Percentiles rank a stretch among this genome's conserved stretches.
phyloP scores from a whole-genome alignment of 2,329 filamentous ascomycete genomes.

The Dactylella cylindrospora region DNA sequence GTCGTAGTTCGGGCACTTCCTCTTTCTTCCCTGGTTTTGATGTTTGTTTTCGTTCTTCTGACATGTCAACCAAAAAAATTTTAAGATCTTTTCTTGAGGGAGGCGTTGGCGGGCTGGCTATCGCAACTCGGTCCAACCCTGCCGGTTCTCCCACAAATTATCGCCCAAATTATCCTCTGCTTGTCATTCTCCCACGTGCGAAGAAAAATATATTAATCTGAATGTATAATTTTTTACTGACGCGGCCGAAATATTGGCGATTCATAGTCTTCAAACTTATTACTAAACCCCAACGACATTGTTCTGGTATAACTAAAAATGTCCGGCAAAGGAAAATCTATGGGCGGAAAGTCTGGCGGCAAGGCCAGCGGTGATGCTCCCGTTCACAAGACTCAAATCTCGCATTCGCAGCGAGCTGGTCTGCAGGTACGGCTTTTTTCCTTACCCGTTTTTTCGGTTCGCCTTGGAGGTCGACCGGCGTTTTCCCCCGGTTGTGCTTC shows the following conservation, averaged over 20 bases:
- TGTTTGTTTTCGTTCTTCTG: slow-evolving; percentile 37
- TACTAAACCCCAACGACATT: too few species aligned
- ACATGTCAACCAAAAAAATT: slow-evolving; percentile 42
- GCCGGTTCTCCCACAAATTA: too few species aligned
- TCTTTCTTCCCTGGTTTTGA: slow-evolving; percentile 16
- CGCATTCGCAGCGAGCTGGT: slow-evolving; percentile 89
- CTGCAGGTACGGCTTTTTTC: slow-evolving; percentile 67
- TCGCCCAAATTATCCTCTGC: too few species aligned
- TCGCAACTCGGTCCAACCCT: slow-evolving; percentile 20
- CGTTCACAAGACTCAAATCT: slow-evolving; percentile 82
- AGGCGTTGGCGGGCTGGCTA: slow-evolving; percentile 1
- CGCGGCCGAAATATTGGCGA: too few species aligned
- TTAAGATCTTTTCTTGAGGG: slow-evolving; percentile 18
- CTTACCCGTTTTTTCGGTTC: background rate
- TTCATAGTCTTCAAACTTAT: too few species aligned
- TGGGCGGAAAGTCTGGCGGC: slow-evolving; percentile 86
- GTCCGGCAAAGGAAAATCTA: slow-evolving; percentile 90
- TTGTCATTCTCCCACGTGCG: too few species aligned
- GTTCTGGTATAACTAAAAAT: slow-evolving; percentile 58
- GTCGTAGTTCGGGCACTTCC: background rate
- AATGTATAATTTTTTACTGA: too few species aligned
- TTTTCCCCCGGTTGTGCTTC: background rate
- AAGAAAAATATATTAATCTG: too few species aligned
- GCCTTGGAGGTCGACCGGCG: background rate
- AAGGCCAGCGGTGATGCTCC: slow-evolving; percentile 69